Base-by-base conservation (phyloP, 768 basidiomycete species). In the Tylopilus plumbeoviolaceoides region DNA sequence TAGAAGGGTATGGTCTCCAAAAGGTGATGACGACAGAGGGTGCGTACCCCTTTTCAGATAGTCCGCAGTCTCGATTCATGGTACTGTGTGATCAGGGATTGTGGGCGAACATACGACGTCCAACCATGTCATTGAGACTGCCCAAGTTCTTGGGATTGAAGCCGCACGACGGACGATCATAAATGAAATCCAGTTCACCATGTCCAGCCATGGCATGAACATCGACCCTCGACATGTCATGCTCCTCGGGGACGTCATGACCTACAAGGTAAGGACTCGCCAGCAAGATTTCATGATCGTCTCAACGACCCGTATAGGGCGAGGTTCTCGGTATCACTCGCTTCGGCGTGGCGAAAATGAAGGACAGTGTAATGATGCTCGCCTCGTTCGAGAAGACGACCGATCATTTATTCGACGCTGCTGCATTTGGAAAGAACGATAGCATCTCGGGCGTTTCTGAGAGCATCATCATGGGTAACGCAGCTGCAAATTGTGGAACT, bases 371-470 rank as follows among this genome's bases (percentile, higher is more conserved):
- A 1, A 82, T 99, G 63, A 99, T 98, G 97, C 76, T 98, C 62
- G 97, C 97, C 10, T 97, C 93, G 23, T 99, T 99, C 70, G 97
- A 99, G 73, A 98, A 98, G 76, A 98, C 97, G 15, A 99, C 97
- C 14, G 97, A 99, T 74, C 97, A 99, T 70, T 73, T 99, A 54
- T 99, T 99, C 72, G 94, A 99, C 64, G 97, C 97, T 3, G 88
- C 97, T 10, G 91, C 97, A 3, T 95, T 88, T 68, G 92, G 94
- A 11, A 98, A 98, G 72, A 92, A 85, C 46, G 97, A 99, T 64
- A 83, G 81, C 51, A 97, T 99, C 49, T 86, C 91, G 28, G 97
- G 97, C 47, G 95, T 99, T 7, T 98, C 97, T 18, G 97, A 99
- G 70, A 98, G 95, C 67, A 99, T 99, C 67, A 98, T 99, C 70